Evolutionary conservation across 78 protist genomes (phyloP).

Genomic region (Emiliania huxleyi): DNA sequence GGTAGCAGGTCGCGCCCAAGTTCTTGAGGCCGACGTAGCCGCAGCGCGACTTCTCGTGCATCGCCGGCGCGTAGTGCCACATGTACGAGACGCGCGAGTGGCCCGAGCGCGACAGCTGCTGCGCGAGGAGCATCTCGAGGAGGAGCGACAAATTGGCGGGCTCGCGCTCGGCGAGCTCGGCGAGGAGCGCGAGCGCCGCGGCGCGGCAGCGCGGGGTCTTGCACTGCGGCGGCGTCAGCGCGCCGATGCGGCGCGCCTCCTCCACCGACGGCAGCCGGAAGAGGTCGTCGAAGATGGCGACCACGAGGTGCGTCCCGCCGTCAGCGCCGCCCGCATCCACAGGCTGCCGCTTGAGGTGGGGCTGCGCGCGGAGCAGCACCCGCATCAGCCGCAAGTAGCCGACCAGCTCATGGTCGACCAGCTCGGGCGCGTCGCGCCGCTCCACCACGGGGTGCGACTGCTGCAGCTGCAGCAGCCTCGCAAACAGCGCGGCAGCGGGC

Average conservation of each 20-base stretch:
- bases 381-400: neutral
- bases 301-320: neutral
- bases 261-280: neutral
- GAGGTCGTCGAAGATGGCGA: neutral
- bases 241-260: neutral
- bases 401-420: neutral
- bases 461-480: neutral
- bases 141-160: neutral
- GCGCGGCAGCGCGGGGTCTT: slow-evolving; percentile 3
- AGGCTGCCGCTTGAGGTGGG: neutral
- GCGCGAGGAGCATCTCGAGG: neutral
- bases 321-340: neutral
- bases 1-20: slow-evolving; percentile 88
- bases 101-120: neutral
- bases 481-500: neutral
- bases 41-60: slow-evolving; percentile 44
- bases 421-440: neutral
- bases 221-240: slow-evolving; percentile 39
- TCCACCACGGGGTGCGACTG: neutral
- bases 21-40: slow-evolving; percentile 83
- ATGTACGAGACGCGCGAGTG: too few relatives aligned
- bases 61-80: neutral
- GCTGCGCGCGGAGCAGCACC: neutral
- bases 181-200: slow-evolving; percentile 7
- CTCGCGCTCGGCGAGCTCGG: neutral